Evolutionary conservation across 2,329 filamentous ascomycete species (phyloP), one percentile per base, ranked within the genome.

Genomic region (Fusarium metavorans): DNA sequence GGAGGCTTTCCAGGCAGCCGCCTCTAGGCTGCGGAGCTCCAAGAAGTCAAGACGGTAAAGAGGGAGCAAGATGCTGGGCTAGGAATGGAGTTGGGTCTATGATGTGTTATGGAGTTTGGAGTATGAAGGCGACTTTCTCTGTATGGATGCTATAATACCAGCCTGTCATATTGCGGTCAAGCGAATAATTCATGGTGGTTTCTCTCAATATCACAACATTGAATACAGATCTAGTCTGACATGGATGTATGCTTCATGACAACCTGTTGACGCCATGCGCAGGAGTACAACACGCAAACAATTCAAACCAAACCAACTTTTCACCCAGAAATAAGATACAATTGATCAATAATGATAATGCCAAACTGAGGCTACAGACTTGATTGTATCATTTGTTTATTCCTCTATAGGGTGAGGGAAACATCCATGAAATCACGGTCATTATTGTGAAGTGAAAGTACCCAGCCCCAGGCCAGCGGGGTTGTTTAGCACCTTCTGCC

Each of bases 1-100:
- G 72, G 89, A 91, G 76, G 89, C 87, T 0, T 92, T 92, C 66
- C 87, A 90, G 69, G 88, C 87, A 7, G 88, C 89, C 6, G 88
- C 88, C 2, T 85, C 87, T 13, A 87, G 83, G 73, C 81, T 91
- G 68, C 79, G 77, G 27, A 70, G 66, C 23, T 73, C 80, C 14
- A 82, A 81, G 72, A 72, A 67, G 34, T 73, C 77, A 14, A 79
- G 71, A 66, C 68, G 71, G 34, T 79, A 30, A 74, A 35, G 16
- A 23, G 1, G 6, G 20, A 10, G 18, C 9, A 23, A 20, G 16
- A 34, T 35, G 37, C 6, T 18, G 8, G 37, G 30, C n/a, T 56
- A 25, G 54, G 18, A 37, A 64, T 61, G 67, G 59, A 63, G 64
- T 52, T 23, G 11, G 54, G 25, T 64, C 43, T 37, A 56, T 66